A percentile compares a stretch with the other conserved stretches of the same genome.
These are phyloP conservation scores for Barnettozyma vustinii DNA, from an alignment of 805 yeast species.

Conservation along the genomic window DNA sequence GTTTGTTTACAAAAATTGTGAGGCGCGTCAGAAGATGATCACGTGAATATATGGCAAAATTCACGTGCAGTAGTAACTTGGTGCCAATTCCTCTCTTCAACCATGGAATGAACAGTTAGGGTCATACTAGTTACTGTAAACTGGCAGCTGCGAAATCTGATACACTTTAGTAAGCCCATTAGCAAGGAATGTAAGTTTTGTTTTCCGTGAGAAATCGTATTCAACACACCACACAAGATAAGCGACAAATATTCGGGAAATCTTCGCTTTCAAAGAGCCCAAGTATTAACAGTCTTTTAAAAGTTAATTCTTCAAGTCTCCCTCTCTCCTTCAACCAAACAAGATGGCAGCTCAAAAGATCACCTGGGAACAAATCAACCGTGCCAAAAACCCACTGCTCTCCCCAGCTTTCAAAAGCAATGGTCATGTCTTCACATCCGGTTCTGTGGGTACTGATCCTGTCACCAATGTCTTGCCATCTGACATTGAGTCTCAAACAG, in stretches of 20 bases:
- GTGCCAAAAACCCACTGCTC: constrained; percentile 27
- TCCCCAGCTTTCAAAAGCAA: constrained; percentile 38
- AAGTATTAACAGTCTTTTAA: too few relatives aligned
- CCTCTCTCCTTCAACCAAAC: background rate
- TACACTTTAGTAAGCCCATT: too few relatives aligned
- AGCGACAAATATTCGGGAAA: background rate
- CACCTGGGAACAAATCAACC: constrained; percentile 32
- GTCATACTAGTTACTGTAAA: too few relatives aligned
- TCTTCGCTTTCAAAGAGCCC: background rate
- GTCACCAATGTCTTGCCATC: constrained; percentile 36
- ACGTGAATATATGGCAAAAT: background rate
- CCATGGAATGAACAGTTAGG: too few relatives aligned
- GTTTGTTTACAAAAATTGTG: background rate
- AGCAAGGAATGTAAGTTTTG: too few relatives aligned
- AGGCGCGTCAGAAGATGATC: background rate
- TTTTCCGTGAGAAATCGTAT: too few relatives aligned
- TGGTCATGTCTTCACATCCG: constrained; percentile 45
- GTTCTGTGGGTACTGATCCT: constrained; percentile 40
- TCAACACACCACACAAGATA: too few relatives aligned
- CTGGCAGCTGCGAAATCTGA: too few relatives aligned
- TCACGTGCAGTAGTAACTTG: background rate
- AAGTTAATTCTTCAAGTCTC: background rate
- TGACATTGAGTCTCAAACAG: constrained; percentile 40
- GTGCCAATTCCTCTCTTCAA: too few relatives aligned
- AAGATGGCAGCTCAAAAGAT: constrained; percentile 23